phyloP scores from a whole-genome alignment of 129 eudicot genomes.

The Centrapalus pauciflorus region DNA sequence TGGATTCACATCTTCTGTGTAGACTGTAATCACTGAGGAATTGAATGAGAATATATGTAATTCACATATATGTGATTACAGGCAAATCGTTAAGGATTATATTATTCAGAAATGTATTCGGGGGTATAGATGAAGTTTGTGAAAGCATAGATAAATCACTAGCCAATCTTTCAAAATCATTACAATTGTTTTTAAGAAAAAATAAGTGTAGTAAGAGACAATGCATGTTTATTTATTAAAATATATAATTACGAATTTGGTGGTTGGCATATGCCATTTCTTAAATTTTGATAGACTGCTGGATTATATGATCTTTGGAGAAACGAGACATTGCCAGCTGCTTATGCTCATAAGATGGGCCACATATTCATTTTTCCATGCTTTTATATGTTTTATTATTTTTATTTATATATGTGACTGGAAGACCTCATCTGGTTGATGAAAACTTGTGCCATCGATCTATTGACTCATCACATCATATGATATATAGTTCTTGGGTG shows the following conservation, averaged over 20 bases:
- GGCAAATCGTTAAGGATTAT: too few relatives aligned
- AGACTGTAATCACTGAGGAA: background rate
- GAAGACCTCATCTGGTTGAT: slow-evolving; percentile 5
- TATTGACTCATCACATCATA: slow-evolving; percentile 3
- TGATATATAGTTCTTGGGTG: slow-evolving; percentile 15
- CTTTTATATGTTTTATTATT: background rate
- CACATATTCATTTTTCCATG: slow-evolving; percentile 7
- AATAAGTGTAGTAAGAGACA: background rate
- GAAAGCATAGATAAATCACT: background rate
- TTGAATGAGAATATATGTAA: background rate
- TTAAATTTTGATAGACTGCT: slow-evolving; percentile 23
- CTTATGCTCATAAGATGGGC: slow-evolving; percentile 31
- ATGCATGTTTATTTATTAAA: slow-evolving; percentile 8
- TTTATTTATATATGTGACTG: background rate
- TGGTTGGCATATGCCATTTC: slow-evolving; percentile 27
- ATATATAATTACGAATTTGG: slow-evolving; percentile 9
- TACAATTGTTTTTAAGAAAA: background rate
- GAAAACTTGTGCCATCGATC: slow-evolving; percentile 1
- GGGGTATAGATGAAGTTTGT: too few relatives aligned
- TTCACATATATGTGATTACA: too few relatives aligned
- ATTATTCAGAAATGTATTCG: too few relatives aligned
- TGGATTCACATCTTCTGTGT: slow-evolving; percentile 6
- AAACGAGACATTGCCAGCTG: slow-evolving; percentile 34
- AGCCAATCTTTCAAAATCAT: background rate
- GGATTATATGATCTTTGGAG: slow-evolving; percentile 28